Percentiles rank a stretch among this genome's conserved stretches.
phyloP scores from a whole-genome alignment of 345 rosid species.

The Theobroma cacao region DNA sequence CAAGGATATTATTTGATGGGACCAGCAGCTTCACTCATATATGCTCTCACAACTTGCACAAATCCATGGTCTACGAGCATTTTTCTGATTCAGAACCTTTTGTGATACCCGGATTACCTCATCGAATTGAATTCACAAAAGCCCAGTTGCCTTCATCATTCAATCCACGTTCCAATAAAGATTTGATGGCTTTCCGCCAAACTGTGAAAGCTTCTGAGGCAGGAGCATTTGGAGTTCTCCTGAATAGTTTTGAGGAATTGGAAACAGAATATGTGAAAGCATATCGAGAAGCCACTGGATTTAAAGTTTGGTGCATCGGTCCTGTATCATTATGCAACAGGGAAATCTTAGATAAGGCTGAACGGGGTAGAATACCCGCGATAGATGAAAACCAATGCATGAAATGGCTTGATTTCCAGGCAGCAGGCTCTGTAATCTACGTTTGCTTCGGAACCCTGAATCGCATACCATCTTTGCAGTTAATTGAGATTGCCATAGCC shows the following conservation, averaged over 20 bases:
- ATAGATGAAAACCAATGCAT: constrained; percentile 34
- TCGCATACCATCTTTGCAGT: constrained; percentile 28
- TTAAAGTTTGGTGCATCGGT: constrained; percentile 46
- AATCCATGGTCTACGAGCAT: constrained; percentile 23
- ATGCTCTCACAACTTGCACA: constrained; percentile 24
- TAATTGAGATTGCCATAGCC: constrained; percentile 37
- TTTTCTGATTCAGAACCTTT: constrained; percentile 28
- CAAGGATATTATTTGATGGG: constrained; percentile 38
- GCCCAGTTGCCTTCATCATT: constrained; percentile 37
- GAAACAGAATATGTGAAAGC: constrained; percentile 23
- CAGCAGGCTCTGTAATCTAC: constrained; percentile 40
- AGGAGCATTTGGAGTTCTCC: constrained; percentile 26
- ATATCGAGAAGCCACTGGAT: constrained; percentile 12
- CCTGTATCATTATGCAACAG: constrained; percentile 39
- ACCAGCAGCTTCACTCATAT: constrained; percentile 33
- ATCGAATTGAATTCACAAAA: constrained; percentile 24
- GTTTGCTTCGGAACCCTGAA: constrained; percentile 43
- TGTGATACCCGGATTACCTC: constrained; percentile 36
- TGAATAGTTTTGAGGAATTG: constrained; percentile 39
- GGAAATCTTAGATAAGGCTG: constrained; percentile 22
- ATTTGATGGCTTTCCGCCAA: background rate
- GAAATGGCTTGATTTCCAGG: constrained; percentile 51
- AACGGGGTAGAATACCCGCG: constrained; percentile 32
- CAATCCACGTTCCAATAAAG: background rate
- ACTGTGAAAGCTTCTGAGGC: constrained; percentile 12